phyloP scores from a whole-genome alignment of 306 rosid genomes.

The Lablab purpureus region DNA sequence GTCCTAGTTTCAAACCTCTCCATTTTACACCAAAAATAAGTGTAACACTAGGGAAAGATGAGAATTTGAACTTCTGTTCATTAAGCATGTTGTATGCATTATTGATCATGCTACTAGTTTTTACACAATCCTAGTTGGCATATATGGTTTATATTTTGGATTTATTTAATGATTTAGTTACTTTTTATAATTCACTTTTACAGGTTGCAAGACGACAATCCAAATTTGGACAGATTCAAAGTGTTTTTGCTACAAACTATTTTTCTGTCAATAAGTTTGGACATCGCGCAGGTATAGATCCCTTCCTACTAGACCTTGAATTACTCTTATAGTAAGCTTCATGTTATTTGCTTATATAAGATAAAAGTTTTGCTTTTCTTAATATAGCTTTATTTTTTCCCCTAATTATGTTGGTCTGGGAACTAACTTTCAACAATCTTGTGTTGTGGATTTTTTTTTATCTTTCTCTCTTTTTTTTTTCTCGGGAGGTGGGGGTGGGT shows the following conservation, averaged over 20 bases:
- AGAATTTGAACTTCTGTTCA: neutral
- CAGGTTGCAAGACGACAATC: slow-evolving; percentile 73
- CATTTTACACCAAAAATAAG: neutral
- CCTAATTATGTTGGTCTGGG: slow-evolving; percentile 12
- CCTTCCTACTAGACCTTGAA: neutral
- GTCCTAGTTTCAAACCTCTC: neutral
- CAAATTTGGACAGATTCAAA: slow-evolving; percentile 51
- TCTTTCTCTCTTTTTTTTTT: neutral
- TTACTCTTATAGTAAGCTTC: neutral
- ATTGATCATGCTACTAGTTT: neutral
- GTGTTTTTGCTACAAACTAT: slow-evolving; percentile 49
- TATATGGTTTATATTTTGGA: neutral
- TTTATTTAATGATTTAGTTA: neutral
- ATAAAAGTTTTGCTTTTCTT: neutral
- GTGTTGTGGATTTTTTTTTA: neutral
- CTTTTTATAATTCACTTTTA: slow-evolving; percentile 28
- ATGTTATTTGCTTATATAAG: neutral
- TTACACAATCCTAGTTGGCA: neutral
- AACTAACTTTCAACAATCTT: neutral
- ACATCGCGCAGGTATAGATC: slow-evolving; percentile 56
- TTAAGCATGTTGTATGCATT: slow-evolving; percentile 1
- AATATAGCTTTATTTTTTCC: neutral
- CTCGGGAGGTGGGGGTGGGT: neutral
- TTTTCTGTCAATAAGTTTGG: slow-evolving; percentile 49
- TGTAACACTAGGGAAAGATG: neutral